Base-by-base conservation (phyloP, 306 rosid genomes). In the Fragaria vesca region DNA sequence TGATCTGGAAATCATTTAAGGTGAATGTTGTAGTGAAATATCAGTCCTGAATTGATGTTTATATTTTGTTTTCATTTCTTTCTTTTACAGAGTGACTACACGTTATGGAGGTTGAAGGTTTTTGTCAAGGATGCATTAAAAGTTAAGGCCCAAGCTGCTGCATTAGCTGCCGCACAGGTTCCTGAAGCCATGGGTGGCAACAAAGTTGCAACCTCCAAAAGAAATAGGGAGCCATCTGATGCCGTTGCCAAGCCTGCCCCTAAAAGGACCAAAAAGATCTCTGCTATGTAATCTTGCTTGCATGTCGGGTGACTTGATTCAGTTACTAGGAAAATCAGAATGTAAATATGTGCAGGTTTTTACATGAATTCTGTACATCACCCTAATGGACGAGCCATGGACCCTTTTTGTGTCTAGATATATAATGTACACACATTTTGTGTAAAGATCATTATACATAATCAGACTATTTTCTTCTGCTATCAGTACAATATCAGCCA, bases 51-150 rank as follows among this genome's bases (percentile, higher is more conserved):
- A 28, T 7, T 28, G 13, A 4, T 15, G 38, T 12, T 36, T 12
- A 52, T 36, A 5, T 26, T 55, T 68, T 74, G 52, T 16, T 11
- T 1, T 73, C 55, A 48, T 30, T 9, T 50, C 18, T 36, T 34
- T 42, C 57, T 21, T 32, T 4, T 73, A 36, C 91, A 93, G 97
- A 90, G 84, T 13, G 90, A 91, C 70, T 85, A 81, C 86, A 85
- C 89, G 28, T 55, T 87, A 28, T 89, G 96, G 94, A 89, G 87
- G 84, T 76, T 89, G 34, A 84, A 85, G 34, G 72, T 76, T 63
- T 89, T 89, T 69, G 90, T 85, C 34, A 91, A 88, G 78, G 85
- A 83, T 54, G 86, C 91, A 28, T 80, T 89, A 43, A 77, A 80
- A 72, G 69, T 18, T 32, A 83, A 81, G 65, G 86, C 78, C 45